Conservation (phyloP, 2,329 filamentous ascomycete species). For the Exophiala sp. region DNA sequence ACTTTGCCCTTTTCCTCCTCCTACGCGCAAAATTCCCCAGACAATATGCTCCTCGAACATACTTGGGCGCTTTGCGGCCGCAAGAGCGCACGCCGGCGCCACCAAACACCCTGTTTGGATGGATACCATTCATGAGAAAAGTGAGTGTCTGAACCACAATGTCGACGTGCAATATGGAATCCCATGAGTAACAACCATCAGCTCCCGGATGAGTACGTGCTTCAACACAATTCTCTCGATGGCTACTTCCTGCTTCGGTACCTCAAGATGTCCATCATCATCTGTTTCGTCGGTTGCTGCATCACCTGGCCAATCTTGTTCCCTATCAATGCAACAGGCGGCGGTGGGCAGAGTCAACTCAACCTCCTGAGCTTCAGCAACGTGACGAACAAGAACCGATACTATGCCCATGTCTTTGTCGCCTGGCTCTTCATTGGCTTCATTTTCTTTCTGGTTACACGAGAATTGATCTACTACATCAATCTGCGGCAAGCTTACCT, state of each 20-base stretch:
- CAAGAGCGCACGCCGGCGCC: constrained; percentile 57
- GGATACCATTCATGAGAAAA: constrained; percentile 65
- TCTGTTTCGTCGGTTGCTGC: constrained; percentile 77
- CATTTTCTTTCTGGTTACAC: constrained; percentile 80
- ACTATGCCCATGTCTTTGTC: constrained; percentile 78
- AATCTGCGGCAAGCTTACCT: constrained; percentile 91
- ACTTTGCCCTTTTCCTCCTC: constrained; percentile 50
- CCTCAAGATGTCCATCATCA: constrained; percentile 70
- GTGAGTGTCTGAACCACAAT: constrained; percentile 39
- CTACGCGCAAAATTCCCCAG: constrained; percentile 48
- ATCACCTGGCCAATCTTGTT: constrained; percentile 87
- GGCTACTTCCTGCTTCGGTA: constrained; percentile 89
- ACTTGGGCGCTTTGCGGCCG: constrained; percentile 51
- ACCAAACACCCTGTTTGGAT: constrained; percentile 62
- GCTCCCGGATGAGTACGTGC: constrained; percentile 69
- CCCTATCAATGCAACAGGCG: constrained; percentile 84
- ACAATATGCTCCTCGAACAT: constrained; percentile 55
- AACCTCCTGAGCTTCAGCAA: constrained; percentile 79
- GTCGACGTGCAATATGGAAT: background rate
- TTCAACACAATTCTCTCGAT: constrained; percentile 89
- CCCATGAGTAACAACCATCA: constrained; percentile 11
- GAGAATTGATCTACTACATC: constrained; percentile 88
- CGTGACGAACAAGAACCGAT: constrained; percentile 62
- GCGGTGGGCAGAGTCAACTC: constrained; percentile 61
- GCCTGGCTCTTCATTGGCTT: constrained; percentile 83